Evolutionary conservation across 164 flowering plant species (phyloP), one percentile per base, ranked within the genome.

Genomic region (Vitis amurensis): DNA sequence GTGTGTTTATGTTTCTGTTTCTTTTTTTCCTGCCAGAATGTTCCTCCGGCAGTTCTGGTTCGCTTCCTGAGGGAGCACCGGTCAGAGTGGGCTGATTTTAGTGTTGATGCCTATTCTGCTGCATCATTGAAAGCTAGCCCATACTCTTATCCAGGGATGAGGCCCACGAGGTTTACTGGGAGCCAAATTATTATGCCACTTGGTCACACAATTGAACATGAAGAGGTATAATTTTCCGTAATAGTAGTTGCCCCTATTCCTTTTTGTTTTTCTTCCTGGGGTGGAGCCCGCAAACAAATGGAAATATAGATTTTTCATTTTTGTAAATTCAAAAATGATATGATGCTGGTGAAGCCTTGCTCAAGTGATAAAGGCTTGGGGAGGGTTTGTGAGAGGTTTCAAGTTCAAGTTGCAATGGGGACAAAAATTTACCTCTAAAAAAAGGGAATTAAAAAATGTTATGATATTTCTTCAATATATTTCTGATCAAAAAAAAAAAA

Each of bases 1-100:
- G 51, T 47, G 12, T 30, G 65, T 23, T 59, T 59, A n/a, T 10
- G 16, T 2, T 27, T 30, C 29, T 67, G 1, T 27, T 29, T 55
- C 4, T n/a, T 50, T 64, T 67, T 67, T 63, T 58, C 16, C 53
- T 65, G 48, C 64, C 81, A 94, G 98, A 90, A 91, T 84, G 92
- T 91, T 23, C 89, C 93, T 67, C 92, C 97, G 56, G 97, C 92
- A 4, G 83, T 89, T 56, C 77, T 94, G 69, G 85, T 94, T 65
- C 97, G 93, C 8, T 94, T 92, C 67, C 72, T 94, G 67, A 84
- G 98, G 73, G 98, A 94, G 79, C 97, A 89, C 55, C 95, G 98
- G 3, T 92, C 98, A 13, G 98, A 94, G 64, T 94, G 98, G 98
- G 98, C 97, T 27, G 97, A 92, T 74, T 86, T 85, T 71, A 88